A percentile compares a stretch with the other conserved stretches of the same genome.
Conservation (phyloP, 2,329 filamentous ascomycete genomes). For the Xylaria sp. region DNA sequence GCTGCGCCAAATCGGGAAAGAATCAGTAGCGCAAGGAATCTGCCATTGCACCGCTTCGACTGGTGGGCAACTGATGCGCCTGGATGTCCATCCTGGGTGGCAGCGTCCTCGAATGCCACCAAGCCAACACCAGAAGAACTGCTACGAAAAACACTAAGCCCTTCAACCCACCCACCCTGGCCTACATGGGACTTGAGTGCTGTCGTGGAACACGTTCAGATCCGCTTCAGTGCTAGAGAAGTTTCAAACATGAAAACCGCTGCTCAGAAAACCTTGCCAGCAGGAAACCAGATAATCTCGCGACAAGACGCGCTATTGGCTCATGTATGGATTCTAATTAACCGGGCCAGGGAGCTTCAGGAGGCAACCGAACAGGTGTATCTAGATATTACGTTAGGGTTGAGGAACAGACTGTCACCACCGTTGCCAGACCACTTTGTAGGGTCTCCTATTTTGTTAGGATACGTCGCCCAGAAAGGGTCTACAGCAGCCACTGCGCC, state of each 20-base stretch:
- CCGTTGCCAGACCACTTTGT: slow-evolving; percentile 48
- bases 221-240: slow-evolving; percentile 47
- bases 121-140: slow-evolving; percentile 36
- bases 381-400: slow-evolving; percentile 49
- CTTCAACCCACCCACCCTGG: slow-evolving; percentile 47
- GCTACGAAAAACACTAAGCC: slow-evolving; percentile 29
- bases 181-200: slow-evolving; percentile 47
- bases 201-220: slow-evolving; percentile 41
- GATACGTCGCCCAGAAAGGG: slow-evolving; percentile 40
- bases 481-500: slow-evolving; percentile 16
- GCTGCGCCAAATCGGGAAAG: slow-evolving; percentile 36
- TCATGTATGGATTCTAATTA: slow-evolving; percentile 53
- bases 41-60: slow-evolving; percentile 54
- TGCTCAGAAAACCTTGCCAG: slow-evolving; percentile 21
- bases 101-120: slow-evolving; percentile 35
- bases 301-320: slow-evolving; percentile 53
- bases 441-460: slow-evolving; percentile 52
- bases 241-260: slow-evolving; percentile 43
- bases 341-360: slow-evolving; percentile 45
- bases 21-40: slow-evolving; percentile 39
- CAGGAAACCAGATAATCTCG: slow-evolving; percentile 34
- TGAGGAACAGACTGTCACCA: slow-evolving; percentile 46
- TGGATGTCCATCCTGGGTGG: slow-evolving; percentile 39
- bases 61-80: slow-evolving; percentile 49
- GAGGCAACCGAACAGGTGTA: slow-evolving; percentile 42